Evolutionary conservation across 1,284 basidiomycete species (phyloP), one percentile per base, ranked within the genome.

Genomic region (Malassezia dermatis): DNA sequence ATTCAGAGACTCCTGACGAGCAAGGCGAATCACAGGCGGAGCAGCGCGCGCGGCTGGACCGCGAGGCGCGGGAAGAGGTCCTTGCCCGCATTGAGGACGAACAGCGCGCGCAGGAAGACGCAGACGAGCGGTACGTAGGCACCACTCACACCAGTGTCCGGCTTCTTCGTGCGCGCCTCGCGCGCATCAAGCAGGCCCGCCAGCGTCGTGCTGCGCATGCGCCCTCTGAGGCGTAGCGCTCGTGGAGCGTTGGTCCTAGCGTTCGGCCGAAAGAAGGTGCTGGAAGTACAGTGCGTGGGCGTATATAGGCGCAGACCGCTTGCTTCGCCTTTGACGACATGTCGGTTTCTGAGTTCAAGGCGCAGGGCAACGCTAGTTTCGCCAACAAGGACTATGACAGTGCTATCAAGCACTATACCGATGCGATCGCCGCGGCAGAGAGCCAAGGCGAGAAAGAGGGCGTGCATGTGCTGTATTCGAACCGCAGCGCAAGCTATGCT

Each of bases 381-480:
- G 67, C 66, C 17, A 62, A 66, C 32, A 73, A 73, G 55, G 66
- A 70, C 56, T 73, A 69, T 58, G 53, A 65, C 39, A 53, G 28
- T 23, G 71, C 71, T 32, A 66, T 71, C 45, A 53, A 67, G 58
- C 58, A 64, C 51, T 73, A 71, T 59, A 63, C 67, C 32, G 63
- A 64, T 41, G 69, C 71, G 21, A 71, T 71, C 51, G 65, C 59
- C 8, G 71, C 66, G 15, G 69, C 65, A 5, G 48, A 65, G 39
- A 37, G 41, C 21, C n/a, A 37, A 6, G 63, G 78, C 40, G 61
- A 65, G 41, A 62, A 66, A 34, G 71, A 73, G 49, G 60, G 60
- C 6, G 53, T 66, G n/a, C 86, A 88, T 73, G 89, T 96, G 50
- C 80, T 95, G 19, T 95, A 82, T 78, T 94, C 89, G 6, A 96